phyloP scores from a whole-genome alignment of 2,329 filamentous ascomycete genomes.

The Monilinia aucupariae region DNA sequence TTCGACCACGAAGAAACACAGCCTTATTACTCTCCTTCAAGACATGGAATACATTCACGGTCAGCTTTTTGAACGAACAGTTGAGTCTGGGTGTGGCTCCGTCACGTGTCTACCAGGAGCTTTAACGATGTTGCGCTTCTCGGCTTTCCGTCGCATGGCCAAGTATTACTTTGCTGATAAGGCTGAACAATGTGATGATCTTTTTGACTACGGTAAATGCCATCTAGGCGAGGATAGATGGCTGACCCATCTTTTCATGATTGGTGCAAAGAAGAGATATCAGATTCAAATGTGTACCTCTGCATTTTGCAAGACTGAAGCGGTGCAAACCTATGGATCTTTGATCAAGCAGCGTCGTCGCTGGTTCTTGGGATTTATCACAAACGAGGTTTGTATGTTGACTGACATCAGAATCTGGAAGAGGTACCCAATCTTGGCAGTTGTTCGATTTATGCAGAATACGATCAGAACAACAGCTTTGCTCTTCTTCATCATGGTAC shows the following conservation, averaged over 20 bases:
- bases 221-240: conserved; percentile 93
- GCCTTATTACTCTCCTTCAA: conserved; percentile 84
- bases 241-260: conserved; percentile 98
- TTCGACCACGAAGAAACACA: conserved; percentile 82
- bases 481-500: conserved; percentile 87
- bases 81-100: conserved; percentile 88
- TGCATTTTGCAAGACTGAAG: conserved; percentile 97
- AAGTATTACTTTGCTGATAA: conserved; percentile 99
- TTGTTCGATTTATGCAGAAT: conserved; percentile 91
- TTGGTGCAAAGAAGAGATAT: conserved; percentile 84
- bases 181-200: conserved; percentile 87
- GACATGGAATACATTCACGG: conserved; percentile 99
- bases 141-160: conserved; percentile 92
- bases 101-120: conserved; percentile 94
- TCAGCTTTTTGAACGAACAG: conserved; percentile 90
- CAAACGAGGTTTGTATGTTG: conserved; percentile 97
- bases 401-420: conserved; percentile 90
- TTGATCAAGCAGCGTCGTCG: conserved; percentile 89
- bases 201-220: conserved; percentile 95
- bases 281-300: conserved; percentile 98
- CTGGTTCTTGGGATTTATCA: conserved; percentile 97
- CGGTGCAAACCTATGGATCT: conserved; percentile 79
- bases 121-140: conserved; percentile 92
- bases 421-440: conserved; percentile 77
- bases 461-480: conserved; percentile 92